Conservation (phyloP, 2,329 filamentous ascomycete genomes). For the Stromatinia cepivora region DNA sequence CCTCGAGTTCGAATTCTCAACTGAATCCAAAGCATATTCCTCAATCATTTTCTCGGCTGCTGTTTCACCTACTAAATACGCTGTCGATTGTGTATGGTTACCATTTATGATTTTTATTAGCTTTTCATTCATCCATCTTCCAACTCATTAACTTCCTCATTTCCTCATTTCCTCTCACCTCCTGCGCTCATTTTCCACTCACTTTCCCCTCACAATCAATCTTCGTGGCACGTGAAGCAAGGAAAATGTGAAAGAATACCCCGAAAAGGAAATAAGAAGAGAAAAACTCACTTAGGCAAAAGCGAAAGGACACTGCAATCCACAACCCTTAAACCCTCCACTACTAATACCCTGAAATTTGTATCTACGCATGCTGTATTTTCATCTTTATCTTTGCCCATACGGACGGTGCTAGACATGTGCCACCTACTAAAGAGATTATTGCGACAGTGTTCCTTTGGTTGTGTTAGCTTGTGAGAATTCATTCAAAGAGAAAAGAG, state of each 20-base stretch:
- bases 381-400: constrained; percentile 37
- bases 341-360: constrained; percentile 50
- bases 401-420: constrained; percentile 4
- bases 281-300: constrained; percentile 46
- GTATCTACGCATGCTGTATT: constrained; percentile 50
- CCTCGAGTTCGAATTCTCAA: not conserved
- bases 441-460: constrained; percentile 8
- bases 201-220: too few species aligned
- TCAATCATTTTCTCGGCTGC: constrained; percentile 52
- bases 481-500: too few species aligned
- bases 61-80: constrained; percentile 54
- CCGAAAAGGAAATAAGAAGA: not conserved
- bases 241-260: accelerated
- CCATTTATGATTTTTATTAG: constrained; percentile 36
- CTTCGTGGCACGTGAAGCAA: too few species aligned
- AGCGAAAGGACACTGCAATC: constrained; percentile 55
- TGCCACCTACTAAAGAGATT: constrained; percentile 15
- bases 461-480: not conserved
- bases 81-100: constrained; percentile 54
- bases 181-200: too few species aligned
- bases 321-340: constrained; percentile 51
- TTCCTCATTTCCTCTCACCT: not conserved
- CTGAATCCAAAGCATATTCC: constrained; percentile 42
- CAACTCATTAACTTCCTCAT: not conserved
- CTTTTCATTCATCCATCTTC: not conserved